Percentiles rank a stretch among this genome's conserved stretches.
phyloP scores from a whole-genome alignment of 2,329 filamentous ascomycete genomes.

The Chaetomium globosum region DNA sequence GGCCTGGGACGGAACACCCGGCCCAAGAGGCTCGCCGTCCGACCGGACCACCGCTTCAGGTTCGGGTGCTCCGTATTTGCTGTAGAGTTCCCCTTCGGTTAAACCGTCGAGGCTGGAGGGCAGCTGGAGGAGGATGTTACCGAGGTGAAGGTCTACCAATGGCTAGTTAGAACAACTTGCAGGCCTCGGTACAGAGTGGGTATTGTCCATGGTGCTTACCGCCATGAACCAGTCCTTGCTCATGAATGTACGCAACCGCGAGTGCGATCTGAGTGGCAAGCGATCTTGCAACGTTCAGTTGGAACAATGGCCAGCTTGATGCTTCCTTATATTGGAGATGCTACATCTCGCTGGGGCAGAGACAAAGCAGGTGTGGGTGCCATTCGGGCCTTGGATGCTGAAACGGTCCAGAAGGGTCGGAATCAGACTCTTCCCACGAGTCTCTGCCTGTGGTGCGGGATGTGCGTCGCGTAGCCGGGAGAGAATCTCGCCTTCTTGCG shows the following conservation, averaged over 20 bases:
- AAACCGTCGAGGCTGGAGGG: conserved; percentile 33
- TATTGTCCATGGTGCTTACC: not conserved
- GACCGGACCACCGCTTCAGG: conserved; percentile 18
- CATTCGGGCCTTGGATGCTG: conserved; percentile 38
- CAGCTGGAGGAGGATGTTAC: conserved; percentile 43
- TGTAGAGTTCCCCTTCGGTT: conserved; percentile 36
- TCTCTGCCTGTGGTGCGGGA: not conserved
- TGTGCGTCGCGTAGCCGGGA: conserved; percentile 17
- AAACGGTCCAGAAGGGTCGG: conserved; percentile 37
- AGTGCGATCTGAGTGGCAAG: conserved; percentile 40
- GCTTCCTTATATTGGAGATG: conserved; percentile 34
- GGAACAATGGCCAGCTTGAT: conserved; percentile 31
- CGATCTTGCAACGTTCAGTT: conserved; percentile 37
- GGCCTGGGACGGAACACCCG: too few species aligned
- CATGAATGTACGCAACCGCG: conserved; percentile 40
- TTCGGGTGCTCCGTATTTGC: conserved; percentile 34
- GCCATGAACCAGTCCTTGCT: conserved; percentile 41
- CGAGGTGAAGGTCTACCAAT: conserved; percentile 40
- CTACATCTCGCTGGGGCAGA: conserved; percentile 38
- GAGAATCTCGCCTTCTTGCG: conserved; percentile 37
- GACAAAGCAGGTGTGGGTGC: conserved; percentile 39
- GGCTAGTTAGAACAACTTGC: not conserved
- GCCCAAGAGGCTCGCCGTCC: too few species aligned
- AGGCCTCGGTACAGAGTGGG: too few species aligned
- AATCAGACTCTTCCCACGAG: conserved; percentile 24